phyloP scores from a whole-genome alignment of 345 rosid species.

The Moringa oleifera region DNA sequence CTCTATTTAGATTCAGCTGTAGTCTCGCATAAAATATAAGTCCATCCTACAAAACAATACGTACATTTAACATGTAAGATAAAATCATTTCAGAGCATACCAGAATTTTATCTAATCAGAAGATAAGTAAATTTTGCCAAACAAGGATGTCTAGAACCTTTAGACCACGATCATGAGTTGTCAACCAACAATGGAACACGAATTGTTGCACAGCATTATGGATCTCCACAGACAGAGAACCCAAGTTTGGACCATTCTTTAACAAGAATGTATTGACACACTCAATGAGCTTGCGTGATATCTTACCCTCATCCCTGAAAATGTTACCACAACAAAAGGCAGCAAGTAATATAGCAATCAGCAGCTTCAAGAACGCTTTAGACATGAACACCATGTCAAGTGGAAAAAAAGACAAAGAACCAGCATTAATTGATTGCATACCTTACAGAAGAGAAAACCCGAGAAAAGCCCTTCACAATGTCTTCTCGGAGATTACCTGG shows the following conservation, averaged over 20 bases:
- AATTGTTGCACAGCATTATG: conserved; percentile 55
- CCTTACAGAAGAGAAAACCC: conserved; percentile 69
- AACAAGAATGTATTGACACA: conserved; percentile 70
- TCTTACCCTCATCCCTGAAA: conserved; percentile 89
- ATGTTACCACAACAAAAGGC: conserved; percentile 15
- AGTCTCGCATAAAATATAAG: conserved; percentile 65
- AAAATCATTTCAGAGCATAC: conserved; percentile 12
- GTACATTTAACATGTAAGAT: neutral
- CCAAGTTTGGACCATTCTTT: conserved; percentile 88
- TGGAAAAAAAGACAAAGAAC: neutral
- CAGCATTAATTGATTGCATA: conserved; percentile 16
- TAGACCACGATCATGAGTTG: conserved; percentile 67
- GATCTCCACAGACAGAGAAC: conserved; percentile 57
- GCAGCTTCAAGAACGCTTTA: conserved; percentile 7
- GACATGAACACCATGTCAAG: conserved; percentile 15
- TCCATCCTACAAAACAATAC: conserved; percentile 51
- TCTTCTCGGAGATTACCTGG: conserved; percentile 59
- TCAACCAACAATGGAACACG: conserved; percentile 63
- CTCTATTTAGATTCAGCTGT: conserved; percentile 67
- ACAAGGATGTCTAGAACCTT: conserved; percentile 41
- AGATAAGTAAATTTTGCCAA: conserved; percentile 1
- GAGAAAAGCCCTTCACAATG: conserved; percentile 55
- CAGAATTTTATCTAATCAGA: neutral
- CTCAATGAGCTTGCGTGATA: conserved; percentile 84
- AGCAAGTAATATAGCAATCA: conserved; percentile 11